Evolutionary conservation across 2,329 filamentous ascomycete species (phyloP), one percentile per base, ranked within the genome.

Genomic region (Tolypocladium paradoxum): DNA sequence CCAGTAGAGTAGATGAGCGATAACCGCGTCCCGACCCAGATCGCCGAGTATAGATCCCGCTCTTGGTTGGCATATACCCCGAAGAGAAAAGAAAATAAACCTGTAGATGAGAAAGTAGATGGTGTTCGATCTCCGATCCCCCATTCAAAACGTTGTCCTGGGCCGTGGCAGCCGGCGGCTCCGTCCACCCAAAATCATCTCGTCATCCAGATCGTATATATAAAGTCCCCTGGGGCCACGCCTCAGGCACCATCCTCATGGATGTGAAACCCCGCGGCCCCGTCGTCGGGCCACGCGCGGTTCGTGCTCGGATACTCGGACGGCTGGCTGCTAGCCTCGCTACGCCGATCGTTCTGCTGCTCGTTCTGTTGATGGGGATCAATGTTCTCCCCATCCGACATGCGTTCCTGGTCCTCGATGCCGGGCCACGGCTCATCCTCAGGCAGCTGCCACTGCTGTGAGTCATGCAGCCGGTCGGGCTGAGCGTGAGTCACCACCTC

Each of bases 391-490:
- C 69, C 71, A 50, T 81, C 74, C 0, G 70, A 73, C 57, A 72
- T 68, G 45, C 65, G 62, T 18, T 71, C 73, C 51, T 67, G 67
- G 53, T 77, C 78, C 56, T 81, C 78, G 49, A 82, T 77, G 9
- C 79, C 79, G 0, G 73, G 76, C 77, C 78, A 80, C 2, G 73
- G 73, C 55, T 81, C 75, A 55, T 83, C 80, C 59, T 82, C 77
- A 1, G 76, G 76, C 27, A 70, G 57, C 54, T 64, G 67, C 56
- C 62, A 61, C 46, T 59, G 57, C 14, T 64, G 64, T 33, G 65
- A 63, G 51, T 60, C 61, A 53, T 58, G 56, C 22, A 53, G 57
- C 46, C 48, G 29, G 20, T 56, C 35, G 8, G 55, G 47, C 36
- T 62, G 61, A 8, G 58, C 57, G 35, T 66, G 64, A 40, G 65